Evolutionary conservation across 257 asterid species (phyloP).

Genomic region (Linderniella brevidens): DNA sequence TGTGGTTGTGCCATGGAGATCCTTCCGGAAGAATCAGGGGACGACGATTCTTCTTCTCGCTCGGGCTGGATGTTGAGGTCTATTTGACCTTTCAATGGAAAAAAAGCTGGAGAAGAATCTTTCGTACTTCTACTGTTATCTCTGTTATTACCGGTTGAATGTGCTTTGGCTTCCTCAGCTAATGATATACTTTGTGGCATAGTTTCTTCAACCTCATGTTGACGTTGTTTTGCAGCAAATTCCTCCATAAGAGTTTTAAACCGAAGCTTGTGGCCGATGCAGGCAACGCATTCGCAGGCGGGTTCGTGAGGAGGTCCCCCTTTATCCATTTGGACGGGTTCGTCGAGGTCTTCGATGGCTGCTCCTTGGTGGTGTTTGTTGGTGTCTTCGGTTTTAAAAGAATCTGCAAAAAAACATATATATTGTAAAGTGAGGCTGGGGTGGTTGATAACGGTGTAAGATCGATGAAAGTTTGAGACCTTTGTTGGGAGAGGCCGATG

Average conservation of each 20-base stretch:
- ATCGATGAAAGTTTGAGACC: constrained; percentile 22
- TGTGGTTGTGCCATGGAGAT: too few species aligned
- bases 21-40: constrained; percentile 18
- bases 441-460: constrained; percentile 5
- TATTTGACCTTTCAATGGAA: constrained; percentile 51
- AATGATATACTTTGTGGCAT: too few species aligned
- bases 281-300: constrained; percentile 67
- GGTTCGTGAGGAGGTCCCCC: constrained; percentile 36
- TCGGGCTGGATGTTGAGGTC: constrained; percentile 89
- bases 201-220: constrained; percentile 31
- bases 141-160: constrained; percentile 2
- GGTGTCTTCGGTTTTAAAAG: constrained; percentile 23
- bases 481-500: constrained; percentile 6
- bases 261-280: constrained; percentile 70
- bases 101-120: constrained; percentile 10
- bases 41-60: constrained; percentile 47
- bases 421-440: background rate
- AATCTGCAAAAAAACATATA: constrained; percentile 22
- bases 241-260: constrained; percentile 45
- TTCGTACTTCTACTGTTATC: constrained; percentile 15
- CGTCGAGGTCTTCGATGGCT: constrained; percentile 31
- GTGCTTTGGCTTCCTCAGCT: too few species aligned
- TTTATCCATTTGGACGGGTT: constrained; percentile 42
- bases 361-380: too few species aligned
- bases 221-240: constrained; percentile 35